These are phyloP conservation scores for Mollisiaceae sp. DNA, from an alignment of 2,329 filamentous ascomycete species.

Conservation along the genomic window DNA sequence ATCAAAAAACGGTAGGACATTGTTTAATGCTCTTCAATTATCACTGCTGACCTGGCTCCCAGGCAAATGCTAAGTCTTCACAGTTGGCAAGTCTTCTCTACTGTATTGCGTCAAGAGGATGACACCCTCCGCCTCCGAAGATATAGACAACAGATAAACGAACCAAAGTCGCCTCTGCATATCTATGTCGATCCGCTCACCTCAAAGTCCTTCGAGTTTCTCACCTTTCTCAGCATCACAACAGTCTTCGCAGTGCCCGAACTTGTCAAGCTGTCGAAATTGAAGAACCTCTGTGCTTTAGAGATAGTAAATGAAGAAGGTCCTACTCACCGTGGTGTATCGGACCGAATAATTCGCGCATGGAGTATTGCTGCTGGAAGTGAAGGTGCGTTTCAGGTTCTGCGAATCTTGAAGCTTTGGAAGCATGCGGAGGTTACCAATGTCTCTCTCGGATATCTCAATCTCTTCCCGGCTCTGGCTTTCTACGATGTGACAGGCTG, in stretches of 20 bases:
- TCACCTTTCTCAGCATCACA: slow-evolving; percentile 42
- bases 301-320: slow-evolving; percentile 36
- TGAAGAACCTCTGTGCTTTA: slow-evolving; percentile 41
- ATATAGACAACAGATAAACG: slow-evolving; percentile 35
- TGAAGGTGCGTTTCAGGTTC: slow-evolving; percentile 37
- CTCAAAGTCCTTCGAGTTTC: slow-evolving; percentile 40
- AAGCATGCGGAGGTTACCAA: slow-evolving; percentile 38
- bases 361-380: slow-evolving; percentile 39
- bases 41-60: slow-evolving; percentile 3
- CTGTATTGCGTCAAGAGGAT: slow-evolving; percentile 30
- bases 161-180: slow-evolving; percentile 24
- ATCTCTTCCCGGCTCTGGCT: slow-evolving; percentile 39
- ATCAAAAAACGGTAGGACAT: slow-evolving; percentile 33
- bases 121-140: slow-evolving; percentile 31
- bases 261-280: slow-evolving; percentile 39
- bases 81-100: slow-evolving; percentile 40
- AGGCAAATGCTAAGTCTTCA: slow-evolving; percentile 37
- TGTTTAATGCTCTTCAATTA: neutral
- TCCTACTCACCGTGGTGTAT: slow-evolving; percentile 22
- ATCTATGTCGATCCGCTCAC: slow-evolving; percentile 29
- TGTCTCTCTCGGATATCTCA: slow-evolving; percentile 39
- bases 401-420: slow-evolving; percentile 42
- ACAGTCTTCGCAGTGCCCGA: slow-evolving; percentile 33
- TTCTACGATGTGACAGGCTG: slow-evolving; percentile 40
- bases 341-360: slow-evolving; percentile 40